Base-by-base conservation (phyloP, 331 rosid genomes). In the Prunus yedoensis region DNA sequence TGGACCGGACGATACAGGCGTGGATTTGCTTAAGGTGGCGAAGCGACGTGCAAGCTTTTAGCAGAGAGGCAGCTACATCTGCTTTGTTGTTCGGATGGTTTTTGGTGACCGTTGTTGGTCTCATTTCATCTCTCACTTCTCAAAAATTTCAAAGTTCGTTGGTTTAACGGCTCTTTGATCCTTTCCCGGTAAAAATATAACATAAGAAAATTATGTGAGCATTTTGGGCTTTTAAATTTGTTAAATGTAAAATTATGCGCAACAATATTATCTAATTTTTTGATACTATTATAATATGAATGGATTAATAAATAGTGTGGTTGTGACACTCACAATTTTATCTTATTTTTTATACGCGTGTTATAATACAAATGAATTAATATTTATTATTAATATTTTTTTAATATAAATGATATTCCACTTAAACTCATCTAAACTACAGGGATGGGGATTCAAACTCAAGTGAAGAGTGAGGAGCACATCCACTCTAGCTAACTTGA, bases 51-150 rank as follows among this genome's bases (percentile, higher is more conserved):
- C 83, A 79, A 14, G 70, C 5, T 73, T 79, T 79, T 0, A 79
- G 78, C 30, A 66, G 78, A 17, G 83, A 49, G 38, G 78, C 82
- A 15, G 82, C 82, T 3, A 21, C 46, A 49, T 57, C 74, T 14
- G 78, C 78, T 57, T 57, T 79, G 50, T 66, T 57, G 63, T 79
- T 57, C 3, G 65, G 13, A 50, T 79, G 78, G 32, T 57, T 73
- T 46, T 47, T 73, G 78, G 46, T 21, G 57, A 63, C 78, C 28
- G 28, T 30, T 3, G 61, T 15, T 0, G 35, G 0, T 23, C 16
- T 50, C 14, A 23, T 18, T 17, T 50, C 10, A 21, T 18, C 38
- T 18, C 38, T 4, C 46, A 41, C 50, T 66, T 9, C 27, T 10
- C 16, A 4, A 30, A 60, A 41, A 52, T 3, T 27, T 47, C 56